Evolutionary conservation across 2,329 filamentous ascomycete genomes (phyloP), one percentile per base, ranked within the genome.

Genomic region (Penicillium carneum): DNA sequence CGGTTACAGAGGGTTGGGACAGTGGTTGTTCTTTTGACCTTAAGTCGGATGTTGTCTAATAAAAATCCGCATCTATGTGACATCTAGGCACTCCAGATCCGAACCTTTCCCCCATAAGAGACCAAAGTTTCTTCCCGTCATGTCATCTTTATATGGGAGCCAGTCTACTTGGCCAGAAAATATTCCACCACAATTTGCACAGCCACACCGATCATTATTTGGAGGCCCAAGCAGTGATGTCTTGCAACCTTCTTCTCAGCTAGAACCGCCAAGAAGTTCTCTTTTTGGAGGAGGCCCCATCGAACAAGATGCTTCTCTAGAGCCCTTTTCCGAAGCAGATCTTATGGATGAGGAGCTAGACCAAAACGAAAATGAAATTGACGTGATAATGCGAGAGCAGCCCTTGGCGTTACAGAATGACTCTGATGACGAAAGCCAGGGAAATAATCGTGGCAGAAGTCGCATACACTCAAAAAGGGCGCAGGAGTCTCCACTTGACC

Each of bases 271-370:
- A 9, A 61, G 50, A 49, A 67, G 62, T 26, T 74, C 73, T 31
- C 58, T 76, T 51, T 76, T 75, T 41, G 74, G 72, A 31, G 74
- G 72, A 31, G 72, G 73, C 3, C 63, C 67, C 7, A 69, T 65
- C 49, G 66, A 65, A 16, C 64, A 72, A 42, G 61, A 69, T 70
- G 62, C 54, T 23, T 39, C 66, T 23, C 18, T 64, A 46, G 64
- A 69, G 18, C 59, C 62, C 4, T 51, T 63, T 3, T 49, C 57
- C 11, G 62, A 61, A 26, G 43, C 54, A 14, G 49, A 63, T 6
- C 52, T 39, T 10, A 55, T 63, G 61, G 56, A 54, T 20, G 47
- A 48, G 33, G 67, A 23, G 0, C 1, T 14, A 31, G 61, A 57
- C 1, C 31, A 50, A 14, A 62, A 57, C 12, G 59, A 66, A 29